These are phyloP conservation scores for Diaporthe ilicicola DNA, from an alignment of 2,329 filamentous ascomycete genomes.

Conservation along the genomic window DNA sequence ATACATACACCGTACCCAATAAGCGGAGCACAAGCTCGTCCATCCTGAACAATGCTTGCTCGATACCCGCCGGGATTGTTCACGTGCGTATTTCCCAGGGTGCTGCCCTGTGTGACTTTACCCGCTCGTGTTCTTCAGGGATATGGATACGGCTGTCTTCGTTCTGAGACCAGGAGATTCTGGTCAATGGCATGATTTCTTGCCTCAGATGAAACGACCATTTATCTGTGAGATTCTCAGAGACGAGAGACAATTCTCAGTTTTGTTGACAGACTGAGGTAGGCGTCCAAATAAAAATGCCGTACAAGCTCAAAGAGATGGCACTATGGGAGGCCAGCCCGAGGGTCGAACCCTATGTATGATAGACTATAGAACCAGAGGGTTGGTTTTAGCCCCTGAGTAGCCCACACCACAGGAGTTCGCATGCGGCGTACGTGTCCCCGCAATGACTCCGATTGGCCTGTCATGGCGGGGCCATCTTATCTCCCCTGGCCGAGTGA, in stretches of 20 bases:
- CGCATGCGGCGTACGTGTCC: not conserved
- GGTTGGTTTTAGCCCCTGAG: not conserved
- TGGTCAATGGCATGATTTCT: too few species aligned
- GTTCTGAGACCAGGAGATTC: not conserved
- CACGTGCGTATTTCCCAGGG: too few species aligned
- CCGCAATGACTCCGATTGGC: slow-evolving; percentile 24
- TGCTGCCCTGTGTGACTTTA: not conserved
- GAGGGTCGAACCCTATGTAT: not conserved
- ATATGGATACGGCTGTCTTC: not conserved
- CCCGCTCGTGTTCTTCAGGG: not conserved
- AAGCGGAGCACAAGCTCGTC: too few species aligned
- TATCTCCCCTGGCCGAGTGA: slow-evolving; percentile 23
- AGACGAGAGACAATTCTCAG: not conserved
- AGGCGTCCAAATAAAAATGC: too few species aligned
- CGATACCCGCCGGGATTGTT: not conserved
- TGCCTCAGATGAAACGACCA: too few species aligned
- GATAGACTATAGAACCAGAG: too few species aligned
- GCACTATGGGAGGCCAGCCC: not conserved
- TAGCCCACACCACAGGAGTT: not conserved
- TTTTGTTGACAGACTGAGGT: not conserved
- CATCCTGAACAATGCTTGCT: not conserved
- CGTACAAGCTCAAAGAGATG: not conserved
- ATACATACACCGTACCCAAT: not conserved
- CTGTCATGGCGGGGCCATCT: not conserved
- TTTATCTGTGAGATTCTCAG: too few species aligned